phyloP scores from a whole-genome alignment of 257 asterid species.

The Marsdenia floribunda region DNA sequence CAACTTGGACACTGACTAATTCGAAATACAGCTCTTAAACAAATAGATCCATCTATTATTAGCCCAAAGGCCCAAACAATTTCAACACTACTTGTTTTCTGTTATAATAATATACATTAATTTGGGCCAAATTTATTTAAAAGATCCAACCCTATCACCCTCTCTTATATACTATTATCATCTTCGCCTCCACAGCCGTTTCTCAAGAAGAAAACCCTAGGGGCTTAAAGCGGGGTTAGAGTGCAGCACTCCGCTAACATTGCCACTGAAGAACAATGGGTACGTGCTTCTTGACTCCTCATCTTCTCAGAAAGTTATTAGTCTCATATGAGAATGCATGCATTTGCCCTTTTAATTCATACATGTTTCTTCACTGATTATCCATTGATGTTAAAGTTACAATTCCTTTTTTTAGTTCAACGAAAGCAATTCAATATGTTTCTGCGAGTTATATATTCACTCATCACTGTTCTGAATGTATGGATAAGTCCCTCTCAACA shows the following conservation, averaged over 20 bases:
- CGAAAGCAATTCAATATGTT: background rate
- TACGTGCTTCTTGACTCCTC: background rate
- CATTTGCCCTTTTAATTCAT: background rate
- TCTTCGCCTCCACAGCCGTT: background rate
- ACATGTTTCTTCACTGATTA: background rate
- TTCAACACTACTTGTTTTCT: no score
- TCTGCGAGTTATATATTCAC: background rate
- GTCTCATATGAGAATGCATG: background rate
- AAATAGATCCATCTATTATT: no score
- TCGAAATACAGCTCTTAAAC: no score
- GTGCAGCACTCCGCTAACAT: background rate
- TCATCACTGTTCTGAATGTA: background rate
- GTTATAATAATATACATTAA: background rate
- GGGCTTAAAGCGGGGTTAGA: background rate
- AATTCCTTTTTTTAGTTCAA: background rate
- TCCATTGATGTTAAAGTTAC: background rate
- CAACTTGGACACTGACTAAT: no score
- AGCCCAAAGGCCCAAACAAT: no score
- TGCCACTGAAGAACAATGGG: conserved; percentile 10
- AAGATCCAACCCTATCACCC: background rate
- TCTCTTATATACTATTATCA: background rate
- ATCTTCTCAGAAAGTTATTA: background rate
- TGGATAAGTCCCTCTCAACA: no score
- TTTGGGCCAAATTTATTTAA: background rate
- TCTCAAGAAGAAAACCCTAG: background rate